These are phyloP conservation scores for Suillus occidentalis DNA, from an alignment of 768 basidiomycete species.

Conservation along the genomic window DNA sequence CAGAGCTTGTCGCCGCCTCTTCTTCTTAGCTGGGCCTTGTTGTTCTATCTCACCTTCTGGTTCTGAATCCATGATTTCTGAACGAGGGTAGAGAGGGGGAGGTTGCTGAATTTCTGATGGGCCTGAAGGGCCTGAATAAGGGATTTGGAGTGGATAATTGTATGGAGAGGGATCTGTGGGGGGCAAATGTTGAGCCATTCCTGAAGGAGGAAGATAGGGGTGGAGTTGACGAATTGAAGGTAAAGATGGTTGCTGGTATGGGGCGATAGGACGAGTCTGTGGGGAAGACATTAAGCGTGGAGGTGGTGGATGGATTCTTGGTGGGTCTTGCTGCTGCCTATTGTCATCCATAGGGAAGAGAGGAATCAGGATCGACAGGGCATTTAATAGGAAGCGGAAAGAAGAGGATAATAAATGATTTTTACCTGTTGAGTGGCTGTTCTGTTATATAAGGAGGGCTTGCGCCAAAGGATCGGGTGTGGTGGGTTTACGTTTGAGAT, in stretches of 20 bases:
- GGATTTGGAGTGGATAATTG: conserved; percentile 24
- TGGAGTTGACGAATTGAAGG: conserved; percentile 72
- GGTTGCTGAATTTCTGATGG: conserved; percentile 27
- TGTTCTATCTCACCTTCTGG: conserved; percentile 50
- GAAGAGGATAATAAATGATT: conserved; percentile 12
- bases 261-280: conserved; percentile 27
- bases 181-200: conserved; percentile 31
- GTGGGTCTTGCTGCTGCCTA: conserved; percentile 36
- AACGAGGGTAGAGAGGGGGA: conserved; percentile 28
- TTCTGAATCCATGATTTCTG: conserved; percentile 53
- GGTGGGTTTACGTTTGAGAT: background rate
- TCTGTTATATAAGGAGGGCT: conserved; percentile 29
- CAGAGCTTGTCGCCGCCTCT: conserved; percentile 75
- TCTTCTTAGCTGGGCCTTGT: conserved; percentile 75
- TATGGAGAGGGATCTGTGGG: conserved; percentile 28
- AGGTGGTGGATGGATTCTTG: conserved; percentile 28
- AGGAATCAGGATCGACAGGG: conserved; percentile 19
- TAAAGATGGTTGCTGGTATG: conserved; percentile 38
- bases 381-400: conserved; percentile 24
- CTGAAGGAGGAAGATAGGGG: conserved; percentile 60
- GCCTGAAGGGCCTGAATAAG: conserved; percentile 25
- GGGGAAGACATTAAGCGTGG: conserved; percentile 27
- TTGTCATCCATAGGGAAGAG: conserved; percentile 35
- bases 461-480: conserved; percentile 18
- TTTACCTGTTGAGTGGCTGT: conserved; percentile 19